Base-by-base conservation (phyloP, 768 basidiomycete genomes). In the Imleria badia region DNA sequence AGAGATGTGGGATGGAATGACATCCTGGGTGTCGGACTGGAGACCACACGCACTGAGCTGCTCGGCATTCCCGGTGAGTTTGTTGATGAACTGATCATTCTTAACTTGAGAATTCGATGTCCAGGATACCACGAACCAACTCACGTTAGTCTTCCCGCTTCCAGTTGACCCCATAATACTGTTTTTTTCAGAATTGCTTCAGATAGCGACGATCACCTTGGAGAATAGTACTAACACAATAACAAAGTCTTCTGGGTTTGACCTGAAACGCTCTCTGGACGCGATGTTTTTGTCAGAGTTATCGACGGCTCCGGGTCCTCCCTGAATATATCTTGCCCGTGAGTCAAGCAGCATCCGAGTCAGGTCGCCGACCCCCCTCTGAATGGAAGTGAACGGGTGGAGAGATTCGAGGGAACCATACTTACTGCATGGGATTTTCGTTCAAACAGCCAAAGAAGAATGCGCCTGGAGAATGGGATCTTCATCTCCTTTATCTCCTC, bases 131-230 rank as follows among this genome's bases (percentile, higher is more conserved):
- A 45, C 5, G 15, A 20, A 30, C 3, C 26, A 5, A 48, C 63
- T 48, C 23, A 63, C 64, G 29, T 60, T 63, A 10, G 47, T 63
- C 52, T 66, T 65, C 7, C 64, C 64, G 5, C 61, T 45, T 29
- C 64, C 64, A 5, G 64, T 65, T 12, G 59, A 64, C 1, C 64
- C 64, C 61, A 66, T 66, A 17, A 66, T 4, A 22, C 64, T 58
- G n/a, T 6, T 26, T 54, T 30, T 31, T 4, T 5, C 0, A 17
- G 15, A 11, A 3, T 5, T 9, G 15, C 9, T 22, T 58, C 8
- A 66, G 26, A n/a, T 12, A 2, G 7, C 10, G 23, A 29, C 4
- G 11, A 38, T 15, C 11, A n/a, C 9, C 4, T 1, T 11, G 3
- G 20, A 22, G 1, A 23, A 19, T 12, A 26, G 9, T 29, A 48